Evolutionary conservation across 192 early-diverging fungal species (phyloP), one percentile per base, ranked within the genome.

Genomic region (Phycomyces blakesleeanus): DNA sequence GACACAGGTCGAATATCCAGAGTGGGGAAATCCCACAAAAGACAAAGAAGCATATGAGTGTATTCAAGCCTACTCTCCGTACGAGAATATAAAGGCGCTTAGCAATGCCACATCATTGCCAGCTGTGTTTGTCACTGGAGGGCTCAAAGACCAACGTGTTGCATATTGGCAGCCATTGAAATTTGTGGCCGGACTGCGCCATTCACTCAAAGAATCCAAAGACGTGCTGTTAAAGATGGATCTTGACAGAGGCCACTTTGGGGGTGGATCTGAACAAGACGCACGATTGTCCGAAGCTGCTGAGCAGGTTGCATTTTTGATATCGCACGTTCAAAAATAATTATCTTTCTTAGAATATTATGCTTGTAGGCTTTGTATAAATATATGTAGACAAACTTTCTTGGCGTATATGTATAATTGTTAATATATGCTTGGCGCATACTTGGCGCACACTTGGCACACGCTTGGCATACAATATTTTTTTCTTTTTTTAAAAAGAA

Each of bases 81-180:
- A 92, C 58, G 89, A 89, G 29, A 88, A 87, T 57, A 71, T 87
- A 14, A 61, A 59, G 0, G 15, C 11, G 38, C 57, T 26, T 60
- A 38, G 57, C 40, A 7, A 52, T 24, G 20, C 21, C 2, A 24
- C 40, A 1, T 59, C 65, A 11, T 59, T 68, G 9, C 89, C 89
- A 10, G 83, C 89, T 11, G 75, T 94, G 21, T 72, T 91, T 65
- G 86, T 91, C 14, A 85, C 85, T 2, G 90, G 81, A 24, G 93
- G 93, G 5, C 78, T 92, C 40, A 80, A 81, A 40, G 95, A 97
- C 66, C 83, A 85, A 57, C 75, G 95, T 0, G 95, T 97, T 2
- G 77, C 82, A 22, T 88, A 83, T 41, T 93, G 86, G 74, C 92
- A 97, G 61, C 89, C 92, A 0, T 64, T 90, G n/a, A 96, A 97